A percentile compares a stretch with the other conserved stretches of the same genome.
Conservation (phyloP, 2,329 filamentous ascomycete genomes). For the Botrytis elliptica region DNA sequence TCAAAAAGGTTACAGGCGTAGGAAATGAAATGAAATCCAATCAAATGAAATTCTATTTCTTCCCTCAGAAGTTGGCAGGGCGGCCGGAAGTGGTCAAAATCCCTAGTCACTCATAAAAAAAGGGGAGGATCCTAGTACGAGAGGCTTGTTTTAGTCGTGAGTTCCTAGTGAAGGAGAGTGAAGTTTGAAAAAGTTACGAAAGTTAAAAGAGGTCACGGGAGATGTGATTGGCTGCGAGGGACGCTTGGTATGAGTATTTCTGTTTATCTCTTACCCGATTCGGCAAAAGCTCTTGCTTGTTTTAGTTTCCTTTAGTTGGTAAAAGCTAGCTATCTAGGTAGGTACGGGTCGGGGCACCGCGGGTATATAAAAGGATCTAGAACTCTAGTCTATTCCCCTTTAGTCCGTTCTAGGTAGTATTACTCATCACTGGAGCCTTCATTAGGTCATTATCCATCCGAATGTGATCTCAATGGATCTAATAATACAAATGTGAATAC, state of each 20-base stretch:
- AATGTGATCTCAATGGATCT: no score
- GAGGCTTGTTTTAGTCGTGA: not conserved
- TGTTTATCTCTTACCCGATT: not conserved
- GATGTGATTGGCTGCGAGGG: not conserved
- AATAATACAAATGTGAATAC: no score
- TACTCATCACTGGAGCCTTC: not conserved
- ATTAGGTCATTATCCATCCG: not conserved
- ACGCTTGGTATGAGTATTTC: not conserved
- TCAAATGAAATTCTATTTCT: not conserved
- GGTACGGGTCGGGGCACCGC: not conserved
- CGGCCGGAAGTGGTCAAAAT: not conserved
- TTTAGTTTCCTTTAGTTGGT: not conserved
- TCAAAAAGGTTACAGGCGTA: not conserved
- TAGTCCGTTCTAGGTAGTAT: not conserved
- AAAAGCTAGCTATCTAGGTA: not conserved
- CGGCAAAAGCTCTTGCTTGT: not conserved
- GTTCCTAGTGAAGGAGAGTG: not conserved
- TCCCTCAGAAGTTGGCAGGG: not conserved
- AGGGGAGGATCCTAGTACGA: conserved; percentile 6
- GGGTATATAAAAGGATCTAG: not conserved
- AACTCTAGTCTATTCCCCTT: fast-evolving
- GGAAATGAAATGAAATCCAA: not conserved
- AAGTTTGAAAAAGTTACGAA: not conserved
- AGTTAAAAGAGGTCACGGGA: not conserved
- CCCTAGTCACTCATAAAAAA: not conserved